Percentiles rank a stretch among this genome's conserved stretches.
Conservation (phyloP, 1,284 basidiomycete species). For the Irpex sp. region DNA sequence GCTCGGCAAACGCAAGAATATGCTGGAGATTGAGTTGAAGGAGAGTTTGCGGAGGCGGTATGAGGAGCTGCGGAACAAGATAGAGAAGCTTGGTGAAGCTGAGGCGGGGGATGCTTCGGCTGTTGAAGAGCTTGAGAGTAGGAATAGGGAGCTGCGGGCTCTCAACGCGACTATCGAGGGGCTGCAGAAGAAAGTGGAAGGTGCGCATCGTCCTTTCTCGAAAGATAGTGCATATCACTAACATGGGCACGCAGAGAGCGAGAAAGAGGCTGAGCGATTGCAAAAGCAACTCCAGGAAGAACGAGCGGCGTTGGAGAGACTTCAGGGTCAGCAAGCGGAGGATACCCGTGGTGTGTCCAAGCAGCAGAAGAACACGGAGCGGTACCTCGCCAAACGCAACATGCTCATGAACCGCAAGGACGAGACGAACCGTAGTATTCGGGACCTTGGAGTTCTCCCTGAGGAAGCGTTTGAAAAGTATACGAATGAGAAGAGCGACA, state of each 20-base stretch:
- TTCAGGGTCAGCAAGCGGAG: conserved; percentile 81
- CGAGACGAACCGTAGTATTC: conserved; percentile 91
- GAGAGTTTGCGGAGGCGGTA: conserved; percentile 80
- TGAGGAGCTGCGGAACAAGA: conserved; percentile 73
- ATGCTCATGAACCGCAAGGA: conserved; percentile 84
- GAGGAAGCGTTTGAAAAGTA: conserved; percentile 98
- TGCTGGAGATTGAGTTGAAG: conserved; percentile 90
- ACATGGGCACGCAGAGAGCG: conserved; percentile 43
- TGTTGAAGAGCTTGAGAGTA: conserved; percentile 63
- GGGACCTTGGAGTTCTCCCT: conserved; percentile 93
- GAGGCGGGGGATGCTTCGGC: conserved; percentile 58
- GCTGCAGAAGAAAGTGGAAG: conserved; percentile 60
- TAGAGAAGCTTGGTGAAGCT: conserved; percentile 72
- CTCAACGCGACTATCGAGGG: conserved; percentile 65
- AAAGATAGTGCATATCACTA: conserved; percentile 5
- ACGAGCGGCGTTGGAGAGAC: conserved; percentile 65
- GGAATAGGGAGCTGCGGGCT: conserved; percentile 63
- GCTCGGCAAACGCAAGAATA: conserved; percentile 77
- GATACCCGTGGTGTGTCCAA: conserved; percentile 82
- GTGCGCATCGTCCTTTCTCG: conserved; percentile 35
- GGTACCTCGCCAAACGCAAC: conserved; percentile 89
- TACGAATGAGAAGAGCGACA: conserved; percentile 76
- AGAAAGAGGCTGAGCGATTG: conserved; percentile 70
- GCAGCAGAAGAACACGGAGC: conserved; percentile 93
- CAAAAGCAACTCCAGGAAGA: conserved; percentile 64